A percentile compares a stretch with the other conserved stretches of the same genome.
phyloP scores from a whole-genome alignment of 805 yeast species.

The Candida railenensis region DNA sequence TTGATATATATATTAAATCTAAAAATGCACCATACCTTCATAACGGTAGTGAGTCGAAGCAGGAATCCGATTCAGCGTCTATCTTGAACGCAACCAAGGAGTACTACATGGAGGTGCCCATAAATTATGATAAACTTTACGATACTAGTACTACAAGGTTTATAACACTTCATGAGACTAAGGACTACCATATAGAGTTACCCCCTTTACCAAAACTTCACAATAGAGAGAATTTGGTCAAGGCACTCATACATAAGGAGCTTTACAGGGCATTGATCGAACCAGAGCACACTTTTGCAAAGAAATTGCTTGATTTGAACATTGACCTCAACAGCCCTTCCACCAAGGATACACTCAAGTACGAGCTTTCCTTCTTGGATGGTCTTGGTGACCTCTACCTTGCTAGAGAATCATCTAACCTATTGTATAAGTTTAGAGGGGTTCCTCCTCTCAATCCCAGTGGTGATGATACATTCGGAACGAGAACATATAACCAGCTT shows the following conservation, averaged over 20 bases:
- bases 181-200: constrained; percentile 22
- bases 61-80: constrained; percentile 10
- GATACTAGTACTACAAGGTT: constrained; percentile 9
- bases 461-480: constrained; percentile 19
- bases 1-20: constrained; percentile 27
- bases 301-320: constrained; percentile 14
- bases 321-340: constrained; percentile 17
- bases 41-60: constrained; percentile 5
- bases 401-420: constrained; percentile 34
- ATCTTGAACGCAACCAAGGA: constrained; percentile 18
- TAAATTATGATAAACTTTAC: constrained; percentile 24
- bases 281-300: constrained; percentile 27
- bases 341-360: constrained; percentile 22
- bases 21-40: constrained; percentile 11
- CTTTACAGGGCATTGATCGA: constrained; percentile 27
- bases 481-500: constrained; percentile 25
- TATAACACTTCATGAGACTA: constrained; percentile 23
- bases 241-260: constrained; percentile 39
- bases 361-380: constrained; percentile 38
- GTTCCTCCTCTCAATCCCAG: constrained; percentile 14
- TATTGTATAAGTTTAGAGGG: constrained; percentile 25
- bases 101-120: constrained; percentile 23
- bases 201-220: constrained; percentile 35
- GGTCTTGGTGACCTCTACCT: constrained; percentile 42
- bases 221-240: constrained; percentile 27